Conservation (phyloP, 495 filamentous ascomycete species). For the Hypoxylon rickii region DNA sequence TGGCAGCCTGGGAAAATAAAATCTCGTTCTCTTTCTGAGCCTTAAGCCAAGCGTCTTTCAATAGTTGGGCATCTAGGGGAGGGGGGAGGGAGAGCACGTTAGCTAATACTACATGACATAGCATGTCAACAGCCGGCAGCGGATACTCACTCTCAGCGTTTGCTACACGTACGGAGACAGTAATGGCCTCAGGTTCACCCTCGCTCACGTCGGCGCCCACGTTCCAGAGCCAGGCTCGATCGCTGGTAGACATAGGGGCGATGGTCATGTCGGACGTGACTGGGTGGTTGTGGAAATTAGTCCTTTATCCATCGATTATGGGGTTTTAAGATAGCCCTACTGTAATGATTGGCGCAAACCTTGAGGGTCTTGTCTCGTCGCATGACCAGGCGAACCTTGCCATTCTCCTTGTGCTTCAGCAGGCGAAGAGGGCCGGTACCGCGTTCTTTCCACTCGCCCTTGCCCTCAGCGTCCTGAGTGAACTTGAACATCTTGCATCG, state of each 20-base stretch:
- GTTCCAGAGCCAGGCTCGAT: slow-evolving; percentile 99
- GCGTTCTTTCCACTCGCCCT: slow-evolving; percentile 97
- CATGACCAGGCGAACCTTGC: slow-evolving; percentile 98
- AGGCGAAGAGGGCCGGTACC: slow-evolving; percentile 95
- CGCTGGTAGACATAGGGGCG: slow-evolving; percentile 93
- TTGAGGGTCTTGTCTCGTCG: slow-evolving; percentile 99
- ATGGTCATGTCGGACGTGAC: slow-evolving; percentile 99
- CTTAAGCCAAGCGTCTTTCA: slow-evolving; percentile 98
- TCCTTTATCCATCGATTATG: background rate
- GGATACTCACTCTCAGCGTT: slow-evolving; percentile 88
- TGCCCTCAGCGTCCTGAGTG: slow-evolving; percentile 65
- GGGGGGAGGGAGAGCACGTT: background rate
- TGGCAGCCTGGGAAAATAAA: slow-evolving; percentile 66
- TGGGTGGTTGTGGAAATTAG: slow-evolving; percentile 42
- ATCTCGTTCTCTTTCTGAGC: slow-evolving; percentile 96
- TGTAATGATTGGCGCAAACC: slow-evolving; percentile 99
- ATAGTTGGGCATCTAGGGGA: slow-evolving; percentile 82
- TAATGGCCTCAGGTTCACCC: slow-evolving; percentile 94
- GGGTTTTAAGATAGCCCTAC: slow-evolving; percentile 58
- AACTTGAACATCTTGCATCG: slow-evolving; percentile 99
- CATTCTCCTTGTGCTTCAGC: slow-evolving; percentile 97
- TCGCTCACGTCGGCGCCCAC: slow-evolving; percentile 97
- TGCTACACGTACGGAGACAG: slow-evolving; percentile 95
- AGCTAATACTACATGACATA: slow-evolving; percentile 25
- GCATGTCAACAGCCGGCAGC: background rate